Evolutionary conservation across 148 eudicot species (phyloP), one percentile per base, ranked within the genome.

Genomic region (Silene conica): DNA sequence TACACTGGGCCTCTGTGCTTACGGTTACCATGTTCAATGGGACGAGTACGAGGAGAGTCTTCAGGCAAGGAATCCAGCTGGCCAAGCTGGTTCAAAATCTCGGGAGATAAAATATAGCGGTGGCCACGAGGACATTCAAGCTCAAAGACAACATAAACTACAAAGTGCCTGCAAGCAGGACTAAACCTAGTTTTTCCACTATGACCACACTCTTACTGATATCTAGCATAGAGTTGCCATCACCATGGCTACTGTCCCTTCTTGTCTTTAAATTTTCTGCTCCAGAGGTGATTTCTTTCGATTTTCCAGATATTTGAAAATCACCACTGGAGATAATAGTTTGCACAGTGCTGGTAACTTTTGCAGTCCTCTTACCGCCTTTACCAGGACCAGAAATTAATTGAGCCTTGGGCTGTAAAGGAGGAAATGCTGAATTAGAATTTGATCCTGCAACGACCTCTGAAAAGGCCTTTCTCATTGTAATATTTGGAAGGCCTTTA

Each of bases 361-460:
- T 80, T 63, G 65, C 71, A 56, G 80, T 82, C 76, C 81, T 83
- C 78, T 85, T 89, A 67, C 50, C 77, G 80, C 84, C 85, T 79
- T 84, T 90, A 55, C 71, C 88, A 54, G 73, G 70, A 77, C 76
- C 83, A 78, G 52, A 74, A 50, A 79, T 46, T 59, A 79, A 72
- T 77, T 78, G 91, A 70, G 77, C 83, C 79, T 80, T 88, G 43
- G 88, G 62, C 73, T 86, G 90, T 70, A 93, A 80, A 59, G 98
- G 98, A 20, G 97, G 98, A 77, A 93, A 93, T 62, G 85, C 89
- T 25, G 91, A 89, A 81, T 72, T 66, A 6, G 84, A 73, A 66
- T 88, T 80, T 46, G 91, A 81, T 74, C 98, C 98, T 65, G 98
- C 97, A 83, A 94, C 98, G 78, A 94, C 98, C 90, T 94, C 98